Evolutionary conservation across 2,329 filamentous ascomycete genomes (phyloP), one percentile per base, ranked within the genome.

Genomic region (Ophiostoma tasmaniense): DNA sequence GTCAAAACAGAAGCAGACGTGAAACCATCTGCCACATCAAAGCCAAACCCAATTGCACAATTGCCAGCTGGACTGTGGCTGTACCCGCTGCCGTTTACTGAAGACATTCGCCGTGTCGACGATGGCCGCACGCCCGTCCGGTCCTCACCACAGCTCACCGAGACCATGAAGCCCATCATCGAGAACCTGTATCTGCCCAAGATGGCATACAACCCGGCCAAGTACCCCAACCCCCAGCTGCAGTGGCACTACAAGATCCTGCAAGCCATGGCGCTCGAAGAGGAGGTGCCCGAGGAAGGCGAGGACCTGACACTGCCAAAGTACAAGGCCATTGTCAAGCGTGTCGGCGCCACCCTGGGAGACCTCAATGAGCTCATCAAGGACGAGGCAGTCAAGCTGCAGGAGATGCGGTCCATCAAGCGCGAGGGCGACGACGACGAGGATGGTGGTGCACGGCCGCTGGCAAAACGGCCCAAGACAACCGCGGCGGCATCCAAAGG

Each of bases 191-290:
- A 97, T 76, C 85, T 99, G 8, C 95, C 95, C 0, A 93, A 91
- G 75, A 93, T 86, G 6, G 83, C 86, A 39, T 99, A 96, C 76
- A 90, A 96, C 73, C 93, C 94, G 0, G 81, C 83, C 1, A 95
- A 90, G 75, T 98, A 97, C 75, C 92, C 95, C 0, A 99, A 99
- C 71, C 93, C 93, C 11, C 86, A 91, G 10, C 82, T 99, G 30
- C 95, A 99, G 79, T 99, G 94, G 93, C 95, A 98, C 80, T 99
- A 98, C 81, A 89, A 88, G 71, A 96, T 99, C 64, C 81, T 99
- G 0, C 95, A 99, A 79, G 90, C 91, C 7, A 84, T 97, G 69
- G 95, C 95, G 0, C 83, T 99, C 0, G 93, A 97, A 45, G 95
- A 99, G 76, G 93, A 97, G 73, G 80, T 96, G 1, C 93, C 93